phyloP scores from a whole-genome alignment of 2,329 filamentous ascomycete genomes.

The Cladosporium sphaerospermum region DNA sequence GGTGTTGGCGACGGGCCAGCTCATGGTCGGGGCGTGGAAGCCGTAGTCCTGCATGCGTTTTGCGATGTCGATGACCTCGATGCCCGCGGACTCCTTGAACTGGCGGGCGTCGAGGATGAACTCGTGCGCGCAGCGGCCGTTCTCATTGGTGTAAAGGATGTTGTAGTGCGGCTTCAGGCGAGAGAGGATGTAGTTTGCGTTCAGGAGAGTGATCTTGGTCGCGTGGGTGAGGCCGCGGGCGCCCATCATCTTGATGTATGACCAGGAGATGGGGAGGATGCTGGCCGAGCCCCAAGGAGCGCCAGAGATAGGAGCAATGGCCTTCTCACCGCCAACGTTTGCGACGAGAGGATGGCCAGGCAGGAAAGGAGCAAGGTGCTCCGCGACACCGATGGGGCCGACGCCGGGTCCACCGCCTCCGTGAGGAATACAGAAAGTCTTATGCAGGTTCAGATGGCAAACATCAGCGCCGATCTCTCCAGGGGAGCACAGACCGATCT shows the following conservation, averaged over 20 bases:
- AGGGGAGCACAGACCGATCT: slow-evolving; percentile 90
- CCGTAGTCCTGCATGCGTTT: slow-evolving; percentile 96
- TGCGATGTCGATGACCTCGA: slow-evolving; percentile 91
- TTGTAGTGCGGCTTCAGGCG: slow-evolving; percentile 79
- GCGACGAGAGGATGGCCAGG: slow-evolving; percentile 62
- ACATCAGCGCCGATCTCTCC: slow-evolving; percentile 94
- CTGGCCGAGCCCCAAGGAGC: slow-evolving; percentile 82
- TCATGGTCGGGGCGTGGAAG: slow-evolving; percentile 97
- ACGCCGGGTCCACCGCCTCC: slow-evolving; percentile 91
- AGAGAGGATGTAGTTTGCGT: slow-evolving; percentile 93
- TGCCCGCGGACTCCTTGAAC: slow-evolving; percentile 74
- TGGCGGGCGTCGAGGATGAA: slow-evolving; percentile 87
- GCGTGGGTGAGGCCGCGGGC: slow-evolving; percentile 75
- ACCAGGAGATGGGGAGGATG: slow-evolving; percentile 90
- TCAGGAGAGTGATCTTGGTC: slow-evolving; percentile 87
- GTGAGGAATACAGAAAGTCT: slow-evolving; percentile 98
- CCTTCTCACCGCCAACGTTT: slow-evolving; percentile 47
- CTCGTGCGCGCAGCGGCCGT: slow-evolving; percentile 88
- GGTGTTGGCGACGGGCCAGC: slow-evolving; percentile 89
- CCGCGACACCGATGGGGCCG: slow-evolving; percentile 85
- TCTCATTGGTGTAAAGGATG: slow-evolving; percentile 87
- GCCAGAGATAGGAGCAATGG: slow-evolving; percentile 68
- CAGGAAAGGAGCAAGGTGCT: slow-evolving; percentile 69
- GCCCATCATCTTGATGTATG: slow-evolving; percentile 93
- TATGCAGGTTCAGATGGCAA: slow-evolving; percentile 95